Conservation (phyloP, 2,329 filamentous ascomycete genomes). For the Lachnellula subtilissima region DNA sequence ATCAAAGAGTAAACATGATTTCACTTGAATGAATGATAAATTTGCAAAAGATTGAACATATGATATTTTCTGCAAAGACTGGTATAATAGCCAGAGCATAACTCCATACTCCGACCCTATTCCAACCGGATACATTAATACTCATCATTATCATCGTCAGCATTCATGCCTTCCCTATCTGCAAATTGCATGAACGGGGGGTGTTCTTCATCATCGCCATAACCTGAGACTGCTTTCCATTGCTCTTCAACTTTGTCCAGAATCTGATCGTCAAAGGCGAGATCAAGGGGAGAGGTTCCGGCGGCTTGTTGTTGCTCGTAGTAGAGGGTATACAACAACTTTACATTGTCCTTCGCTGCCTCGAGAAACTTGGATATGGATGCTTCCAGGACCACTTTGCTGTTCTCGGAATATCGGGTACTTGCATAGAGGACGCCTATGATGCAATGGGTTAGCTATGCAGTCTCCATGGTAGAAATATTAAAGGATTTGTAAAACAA, state of each 20-base stretch:
- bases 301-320: constrained; percentile 46
- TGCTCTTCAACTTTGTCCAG: constrained; percentile 62
- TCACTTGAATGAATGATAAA: too few species aligned
- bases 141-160: constrained; percentile 47
- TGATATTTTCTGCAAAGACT: too few species aligned
- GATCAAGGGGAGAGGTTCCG: constrained; percentile 48
- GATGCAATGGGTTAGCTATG: constrained; percentile 16
- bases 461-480: constrained; percentile 5
- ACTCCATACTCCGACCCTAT: neutral
- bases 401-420: constrained; percentile 15
- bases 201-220: constrained; percentile 34
- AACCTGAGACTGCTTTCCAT: constrained; percentile 58
- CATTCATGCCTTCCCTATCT: constrained; percentile 60
- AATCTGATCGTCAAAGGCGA: constrained; percentile 69
- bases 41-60: too few species aligned
- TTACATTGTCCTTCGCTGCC: constrained; percentile 26
- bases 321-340: constrained; percentile 46
- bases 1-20: too few species aligned
- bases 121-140: neutral
- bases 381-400: constrained; percentile 23
- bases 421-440: constrained; percentile 34
- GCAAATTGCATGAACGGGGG: constrained; percentile 69
- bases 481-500: constrained; percentile 15
- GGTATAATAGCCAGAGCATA: too few species aligned
- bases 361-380: constrained; percentile 42